Conservation (phyloP, 306 rosid genomes). For the Lathyrus oleraceus region DNA sequence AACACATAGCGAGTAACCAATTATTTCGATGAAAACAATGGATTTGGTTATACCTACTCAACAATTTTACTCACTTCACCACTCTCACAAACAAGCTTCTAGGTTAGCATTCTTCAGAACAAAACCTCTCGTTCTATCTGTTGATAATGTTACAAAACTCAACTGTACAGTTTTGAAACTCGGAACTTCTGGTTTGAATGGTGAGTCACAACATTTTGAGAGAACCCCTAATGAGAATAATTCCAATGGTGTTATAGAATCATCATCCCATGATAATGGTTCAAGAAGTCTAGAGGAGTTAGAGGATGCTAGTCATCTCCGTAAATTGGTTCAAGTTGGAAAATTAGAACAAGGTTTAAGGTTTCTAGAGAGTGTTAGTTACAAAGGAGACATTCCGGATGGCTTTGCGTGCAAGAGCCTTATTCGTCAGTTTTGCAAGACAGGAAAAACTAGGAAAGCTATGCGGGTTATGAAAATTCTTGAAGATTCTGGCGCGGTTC, state of each 20-base stretch:
- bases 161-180: constrained; percentile 46
- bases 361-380: constrained; percentile 62
- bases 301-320: constrained; percentile 55
- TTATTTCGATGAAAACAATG: background rate
- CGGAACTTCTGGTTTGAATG: constrained; percentile 53
- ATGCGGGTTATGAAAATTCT: constrained; percentile 67
- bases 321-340: constrained; percentile 63
- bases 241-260: constrained; percentile 38
- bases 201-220: constrained; percentile 47
- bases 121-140: constrained; percentile 29
- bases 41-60: constrained; percentile 35
- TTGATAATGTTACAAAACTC: constrained; percentile 29
- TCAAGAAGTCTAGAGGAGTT: constrained; percentile 54
- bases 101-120: constrained; percentile 34
- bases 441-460: constrained; percentile 67
- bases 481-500: constrained; percentile 78
- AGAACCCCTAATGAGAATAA: constrained; percentile 32
- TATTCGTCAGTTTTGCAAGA: constrained; percentile 80
- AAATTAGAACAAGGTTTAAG: constrained; percentile 68
- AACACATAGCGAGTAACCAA: too few species aligned
- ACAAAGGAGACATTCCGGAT: constrained; percentile 73
- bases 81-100: constrained; percentile 19
- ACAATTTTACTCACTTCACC: constrained; percentile 58
- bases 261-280: constrained; percentile 15
- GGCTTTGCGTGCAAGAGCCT: constrained; percentile 73